These are phyloP conservation scores for Naganishia vaughanmartiniae DNA, from an alignment of 768 basidiomycete species.

Conservation along the genomic window DNA sequence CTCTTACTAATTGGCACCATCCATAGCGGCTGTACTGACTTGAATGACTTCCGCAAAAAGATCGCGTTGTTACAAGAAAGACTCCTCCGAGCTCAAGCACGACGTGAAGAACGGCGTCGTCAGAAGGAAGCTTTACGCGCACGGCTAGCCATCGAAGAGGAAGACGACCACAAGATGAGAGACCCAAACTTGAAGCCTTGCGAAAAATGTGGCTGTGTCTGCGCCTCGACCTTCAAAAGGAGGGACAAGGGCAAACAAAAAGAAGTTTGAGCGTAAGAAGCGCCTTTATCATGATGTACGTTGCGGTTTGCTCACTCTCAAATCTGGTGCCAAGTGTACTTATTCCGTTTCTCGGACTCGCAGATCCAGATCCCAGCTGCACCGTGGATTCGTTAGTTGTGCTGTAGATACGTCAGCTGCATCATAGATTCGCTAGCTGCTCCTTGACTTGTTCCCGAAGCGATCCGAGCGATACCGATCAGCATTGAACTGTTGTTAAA, in stretches of 20 bases:
- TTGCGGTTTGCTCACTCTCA: background rate
- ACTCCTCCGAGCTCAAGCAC: slow-evolving; percentile 4
- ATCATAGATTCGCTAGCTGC: too few species aligned
- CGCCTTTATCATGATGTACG: background rate
- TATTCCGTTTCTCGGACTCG: too few species aligned
- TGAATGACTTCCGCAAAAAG: background rate
- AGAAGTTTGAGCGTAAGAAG: background rate
- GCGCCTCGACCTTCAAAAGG: background rate
- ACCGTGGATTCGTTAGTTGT: too few species aligned
- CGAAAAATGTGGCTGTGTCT: background rate
- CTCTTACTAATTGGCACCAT: background rate
- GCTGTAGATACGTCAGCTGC: too few species aligned
- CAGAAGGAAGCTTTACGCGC: background rate
- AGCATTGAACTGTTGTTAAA: too few species aligned
- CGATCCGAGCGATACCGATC: too few species aligned
- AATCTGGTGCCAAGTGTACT: too few species aligned
- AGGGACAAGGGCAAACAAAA: slow-evolving; percentile 5
- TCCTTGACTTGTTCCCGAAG: too few species aligned
- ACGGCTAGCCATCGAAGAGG: background rate
- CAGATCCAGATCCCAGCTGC: too few species aligned
- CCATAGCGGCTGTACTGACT: background rate
- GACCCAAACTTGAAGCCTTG: background rate
- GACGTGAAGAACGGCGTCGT: slow-evolving; percentile 7
- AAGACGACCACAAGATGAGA: background rate
- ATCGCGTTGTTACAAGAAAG: background rate